Conservation (phyloP, 257 asterid genomes). For the Schizonepeta tenuifolia region DNA sequence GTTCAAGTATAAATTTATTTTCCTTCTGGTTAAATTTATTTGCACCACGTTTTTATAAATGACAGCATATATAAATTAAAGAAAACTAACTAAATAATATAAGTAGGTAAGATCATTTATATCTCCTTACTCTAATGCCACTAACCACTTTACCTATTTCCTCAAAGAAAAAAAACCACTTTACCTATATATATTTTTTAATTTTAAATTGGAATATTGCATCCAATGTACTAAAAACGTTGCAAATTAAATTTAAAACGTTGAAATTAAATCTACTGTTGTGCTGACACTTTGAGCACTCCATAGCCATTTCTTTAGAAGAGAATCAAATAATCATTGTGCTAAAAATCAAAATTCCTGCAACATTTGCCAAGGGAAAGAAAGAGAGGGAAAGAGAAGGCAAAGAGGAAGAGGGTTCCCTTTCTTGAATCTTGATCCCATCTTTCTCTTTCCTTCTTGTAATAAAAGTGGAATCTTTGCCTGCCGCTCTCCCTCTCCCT, state of each 20-base stretch:
- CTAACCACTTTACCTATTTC: too few relatives aligned
- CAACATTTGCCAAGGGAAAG: background rate
- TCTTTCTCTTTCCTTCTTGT: constrained; percentile 28
- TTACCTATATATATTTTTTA: background rate
- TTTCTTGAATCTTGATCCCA: constrained; percentile 55
- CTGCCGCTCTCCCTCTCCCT: constrained; percentile 33
- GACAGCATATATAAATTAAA: too few relatives aligned
- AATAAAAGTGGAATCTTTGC: constrained; percentile 51
- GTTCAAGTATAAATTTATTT: too few relatives aligned
- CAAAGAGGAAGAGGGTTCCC: constrained; percentile 26
- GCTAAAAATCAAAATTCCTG: constrained; percentile 20
- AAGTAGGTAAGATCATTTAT: background rate
- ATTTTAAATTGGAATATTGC: background rate
- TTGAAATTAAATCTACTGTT: background rate
- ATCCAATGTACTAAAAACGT: background rate
- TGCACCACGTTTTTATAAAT: too few relatives aligned
- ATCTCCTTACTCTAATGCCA: background rate
- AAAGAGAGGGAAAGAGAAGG: background rate
- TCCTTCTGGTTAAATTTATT: too few relatives aligned
- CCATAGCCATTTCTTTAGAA: constrained; percentile 28
- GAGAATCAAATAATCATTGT: constrained; percentile 25
- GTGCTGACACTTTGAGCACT: constrained; percentile 26
- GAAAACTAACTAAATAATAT: too few relatives aligned
- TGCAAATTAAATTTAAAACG: background rate
- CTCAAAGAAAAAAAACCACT: too few relatives aligned